Conservation (phyloP, 345 rosid species). For the Combretum micranthum region DNA sequence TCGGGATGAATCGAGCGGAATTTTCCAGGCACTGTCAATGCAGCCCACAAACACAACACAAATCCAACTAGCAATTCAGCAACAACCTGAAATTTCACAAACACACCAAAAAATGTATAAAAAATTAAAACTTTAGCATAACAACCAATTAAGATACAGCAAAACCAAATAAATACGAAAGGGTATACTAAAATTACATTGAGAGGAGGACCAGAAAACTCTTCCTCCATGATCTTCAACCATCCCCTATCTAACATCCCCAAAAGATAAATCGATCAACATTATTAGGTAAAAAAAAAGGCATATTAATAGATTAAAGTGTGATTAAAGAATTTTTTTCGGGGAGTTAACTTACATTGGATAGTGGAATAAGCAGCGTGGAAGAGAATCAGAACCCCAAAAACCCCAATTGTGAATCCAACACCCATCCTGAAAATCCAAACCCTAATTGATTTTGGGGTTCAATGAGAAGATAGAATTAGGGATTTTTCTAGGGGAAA, state of each 20-base stretch:
- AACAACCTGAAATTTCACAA: constrained; percentile 45
- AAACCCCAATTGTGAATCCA: constrained; percentile 54
- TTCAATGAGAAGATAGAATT: neutral
- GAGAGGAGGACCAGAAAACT: constrained; percentile 70
- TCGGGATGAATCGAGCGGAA: constrained; percentile 82
- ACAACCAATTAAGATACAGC: neutral
- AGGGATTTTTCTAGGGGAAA: neutral
- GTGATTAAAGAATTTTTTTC: no score
- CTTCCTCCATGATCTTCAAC: constrained; percentile 91
- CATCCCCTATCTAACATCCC: constrained; percentile 63
- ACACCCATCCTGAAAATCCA: constrained; percentile 31
- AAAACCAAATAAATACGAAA: neutral
- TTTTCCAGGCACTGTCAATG: constrained; percentile 75
- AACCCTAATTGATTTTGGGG: neutral
- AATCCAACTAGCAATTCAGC: constrained; percentile 68
- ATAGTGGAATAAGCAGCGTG: constrained; percentile 95
- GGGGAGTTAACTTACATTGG: constrained; percentile 41
- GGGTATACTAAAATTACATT: constrained; percentile 26
- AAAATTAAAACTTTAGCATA: neutral
- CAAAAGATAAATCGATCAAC: constrained; percentile 1
- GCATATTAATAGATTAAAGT: neutral
- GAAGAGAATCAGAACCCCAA: constrained; percentile 60
- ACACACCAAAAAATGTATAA: neutral
- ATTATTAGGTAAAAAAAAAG: neutral
- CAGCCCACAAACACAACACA: constrained; percentile 83